phyloP scores from a whole-genome alignment of 2,329 filamentous ascomycete genomes.

The Cladosporium oxysporum region DNA sequence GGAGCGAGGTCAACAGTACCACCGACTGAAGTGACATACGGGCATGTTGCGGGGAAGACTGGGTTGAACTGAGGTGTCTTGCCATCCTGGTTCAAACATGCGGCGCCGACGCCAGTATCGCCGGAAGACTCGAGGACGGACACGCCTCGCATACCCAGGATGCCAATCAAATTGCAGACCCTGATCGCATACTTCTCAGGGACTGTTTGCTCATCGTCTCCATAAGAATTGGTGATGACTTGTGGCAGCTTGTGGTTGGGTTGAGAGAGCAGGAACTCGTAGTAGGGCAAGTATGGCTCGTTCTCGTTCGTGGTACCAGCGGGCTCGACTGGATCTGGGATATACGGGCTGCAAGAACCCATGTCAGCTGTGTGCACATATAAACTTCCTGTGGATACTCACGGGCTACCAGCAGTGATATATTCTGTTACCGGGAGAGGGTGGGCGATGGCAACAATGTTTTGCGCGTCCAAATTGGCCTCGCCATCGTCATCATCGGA shows the following conservation, averaged over 20 bases:
- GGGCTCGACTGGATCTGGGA: slow-evolving; percentile 47
- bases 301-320: slow-evolving; percentile 51
- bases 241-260: slow-evolving; percentile 57
- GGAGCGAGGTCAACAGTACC: slow-evolving; percentile 44
- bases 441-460: slow-evolving; percentile 57
- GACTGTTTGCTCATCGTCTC: slow-evolving; percentile 64
- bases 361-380: background rate
- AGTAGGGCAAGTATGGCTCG: slow-evolving; percentile 66
- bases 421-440: slow-evolving; percentile 60
- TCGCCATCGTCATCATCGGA: slow-evolving; percentile 49
- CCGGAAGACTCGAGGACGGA: slow-evolving; percentile 64
- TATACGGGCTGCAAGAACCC: slow-evolving; percentile 40
- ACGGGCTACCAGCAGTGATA: slow-evolving; percentile 53
- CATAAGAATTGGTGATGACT: slow-evolving; percentile 65
- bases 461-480: slow-evolving; percentile 66
- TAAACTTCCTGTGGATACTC: background rate
- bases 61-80: slow-evolving; percentile 48
- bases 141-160: slow-evolving; percentile 66
- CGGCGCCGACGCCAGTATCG: slow-evolving; percentile 59
- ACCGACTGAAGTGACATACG: slow-evolving; percentile 49
- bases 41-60: slow-evolving; percentile 50
- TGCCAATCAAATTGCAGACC: slow-evolving; percentile 64
- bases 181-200: slow-evolving; percentile 59
- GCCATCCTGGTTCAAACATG: slow-evolving; percentile 49
- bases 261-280: slow-evolving; percentile 59